Conservation (phyloP, 2,329 filamentous ascomycete species). For the Aotearoamyces nothofagi region DNA sequence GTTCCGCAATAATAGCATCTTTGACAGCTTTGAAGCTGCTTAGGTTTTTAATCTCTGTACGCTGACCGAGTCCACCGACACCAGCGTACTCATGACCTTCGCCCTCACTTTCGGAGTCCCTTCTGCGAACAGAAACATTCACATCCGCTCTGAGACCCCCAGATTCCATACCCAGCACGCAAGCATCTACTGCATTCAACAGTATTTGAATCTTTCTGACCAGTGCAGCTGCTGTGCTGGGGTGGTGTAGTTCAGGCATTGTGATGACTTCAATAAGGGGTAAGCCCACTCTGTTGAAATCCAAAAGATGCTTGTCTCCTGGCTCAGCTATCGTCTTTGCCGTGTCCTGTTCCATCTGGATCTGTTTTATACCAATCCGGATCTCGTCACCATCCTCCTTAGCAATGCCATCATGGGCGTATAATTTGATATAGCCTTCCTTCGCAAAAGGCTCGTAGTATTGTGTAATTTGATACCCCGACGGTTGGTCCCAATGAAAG, state of each 20-base stretch:
- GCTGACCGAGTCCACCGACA: constrained; percentile 55
- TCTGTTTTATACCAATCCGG: constrained; percentile 71
- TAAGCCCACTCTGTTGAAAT: constrained; percentile 86
- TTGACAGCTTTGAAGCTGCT: constrained; percentile 91
- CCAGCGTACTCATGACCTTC: constrained; percentile 35
- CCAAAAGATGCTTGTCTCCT: constrained; percentile 60
- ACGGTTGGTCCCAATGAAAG: constrained; percentile 96
- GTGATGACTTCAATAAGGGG: constrained; percentile 95
- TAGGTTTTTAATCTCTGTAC: constrained; percentile 95
- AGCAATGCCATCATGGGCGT: constrained; percentile 64
- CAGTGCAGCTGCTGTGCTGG: constrained; percentile 72
- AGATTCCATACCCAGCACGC: constrained; percentile 82
- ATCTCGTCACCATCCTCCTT: constrained; percentile 56
- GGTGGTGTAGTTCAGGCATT: constrained; percentile 72
- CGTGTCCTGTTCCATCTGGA: constrained; percentile 96
- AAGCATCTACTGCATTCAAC: constrained; percentile 67
- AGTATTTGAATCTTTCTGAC: constrained; percentile 80
- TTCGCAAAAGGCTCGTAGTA: constrained; percentile 66
- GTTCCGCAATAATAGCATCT: constrained; percentile 83
- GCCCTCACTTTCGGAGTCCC: constrained; percentile 17
- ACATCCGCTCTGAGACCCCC: constrained; percentile 87
- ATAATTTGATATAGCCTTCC: constrained; percentile 58
- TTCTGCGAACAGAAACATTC: constrained; percentile 72
- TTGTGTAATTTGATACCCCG: constrained; percentile 95
- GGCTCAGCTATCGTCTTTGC: constrained; percentile 80